phyloP scores from a whole-genome alignment of 257 asterid genomes.

The Gentiana straminea region DNA sequence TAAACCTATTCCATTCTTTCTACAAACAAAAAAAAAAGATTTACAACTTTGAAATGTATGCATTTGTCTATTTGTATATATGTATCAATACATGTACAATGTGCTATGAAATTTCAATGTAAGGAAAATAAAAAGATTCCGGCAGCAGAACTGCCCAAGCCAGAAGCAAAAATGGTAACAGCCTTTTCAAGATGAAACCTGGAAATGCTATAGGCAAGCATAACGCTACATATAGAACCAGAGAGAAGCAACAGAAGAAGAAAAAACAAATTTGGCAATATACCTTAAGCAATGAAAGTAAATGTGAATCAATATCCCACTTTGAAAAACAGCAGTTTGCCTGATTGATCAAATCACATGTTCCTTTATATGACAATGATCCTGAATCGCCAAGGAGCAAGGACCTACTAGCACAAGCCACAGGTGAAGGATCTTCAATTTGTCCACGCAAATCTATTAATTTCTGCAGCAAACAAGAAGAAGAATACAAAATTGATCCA shows the following conservation, averaged over 20 bases:
- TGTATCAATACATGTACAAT: not conserved
- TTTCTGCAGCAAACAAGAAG: conserved; percentile 43
- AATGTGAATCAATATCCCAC: conserved; percentile 53
- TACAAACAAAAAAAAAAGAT: no score
- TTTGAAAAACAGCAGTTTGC: conserved; percentile 62
- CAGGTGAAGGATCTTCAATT: conserved; percentile 82
- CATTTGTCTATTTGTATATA: no score
- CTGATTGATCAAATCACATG: conserved; percentile 56
- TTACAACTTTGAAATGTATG: no score
- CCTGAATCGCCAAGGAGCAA: conserved; percentile 61
- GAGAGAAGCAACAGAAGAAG: not conserved
- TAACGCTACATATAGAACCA: no score
- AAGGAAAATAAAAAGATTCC: not conserved
- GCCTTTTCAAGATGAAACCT: not conserved
- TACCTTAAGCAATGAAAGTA: conserved; percentile 89
- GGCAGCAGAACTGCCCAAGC: not conserved
- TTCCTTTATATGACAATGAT: conserved; percentile 49
- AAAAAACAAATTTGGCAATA: conserved; percentile 7
- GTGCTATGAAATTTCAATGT: not conserved
- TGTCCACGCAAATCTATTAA: conserved; percentile 45
- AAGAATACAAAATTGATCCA: conserved; percentile 4
- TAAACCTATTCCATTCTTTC: no score
- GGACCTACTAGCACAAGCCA: conserved; percentile 51
- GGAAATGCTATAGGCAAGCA: not conserved
- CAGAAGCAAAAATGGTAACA: not conserved